phyloP scores from a whole-genome alignment of 2,329 filamentous ascomycete species.

The Pseudopithomyces chartarum region DNA sequence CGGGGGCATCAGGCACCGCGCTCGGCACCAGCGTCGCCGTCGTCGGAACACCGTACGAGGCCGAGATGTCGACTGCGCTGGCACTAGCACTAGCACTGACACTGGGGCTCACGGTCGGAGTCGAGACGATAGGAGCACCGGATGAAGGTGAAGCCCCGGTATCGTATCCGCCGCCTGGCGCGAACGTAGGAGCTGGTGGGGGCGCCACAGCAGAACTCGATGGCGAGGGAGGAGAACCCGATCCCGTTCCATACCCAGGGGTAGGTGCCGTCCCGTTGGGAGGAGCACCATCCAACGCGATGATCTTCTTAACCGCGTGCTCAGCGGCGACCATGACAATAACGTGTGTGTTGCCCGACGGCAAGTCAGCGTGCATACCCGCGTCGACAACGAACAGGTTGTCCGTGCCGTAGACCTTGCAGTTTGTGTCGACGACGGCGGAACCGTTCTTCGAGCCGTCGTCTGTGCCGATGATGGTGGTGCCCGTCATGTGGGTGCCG shows the following conservation, averaged over 20 bases:
- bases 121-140: neutral
- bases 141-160: neutral
- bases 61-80: neutral
- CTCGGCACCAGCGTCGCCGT: neutral
- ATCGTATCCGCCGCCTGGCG: neutral
- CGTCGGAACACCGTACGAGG: neutral
- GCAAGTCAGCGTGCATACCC: conserved; percentile 69
- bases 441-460: conserved; percentile 59
- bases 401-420: conserved; percentile 60
- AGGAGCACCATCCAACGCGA: conserved; percentile 23
- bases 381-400: conserved; percentile 62
- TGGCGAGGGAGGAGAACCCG: too few species aligned
- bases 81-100: neutral
- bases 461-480: conserved; percentile 57
- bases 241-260: neutral
- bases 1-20: neutral
- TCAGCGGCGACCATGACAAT: conserved; percentile 67
- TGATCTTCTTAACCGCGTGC: conserved; percentile 58
- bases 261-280: neutral
- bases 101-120: neutral
- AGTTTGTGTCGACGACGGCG: conserved; percentile 66
- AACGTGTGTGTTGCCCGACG: conserved; percentile 68
- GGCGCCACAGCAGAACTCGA: neutral
- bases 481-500: conserved; percentile 46
- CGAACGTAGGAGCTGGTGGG: neutral